These are phyloP conservation scores for Claviceps pazoutovae DNA, from an alignment of 2,329 filamentous ascomycete species.

Conservation along the genomic window DNA sequence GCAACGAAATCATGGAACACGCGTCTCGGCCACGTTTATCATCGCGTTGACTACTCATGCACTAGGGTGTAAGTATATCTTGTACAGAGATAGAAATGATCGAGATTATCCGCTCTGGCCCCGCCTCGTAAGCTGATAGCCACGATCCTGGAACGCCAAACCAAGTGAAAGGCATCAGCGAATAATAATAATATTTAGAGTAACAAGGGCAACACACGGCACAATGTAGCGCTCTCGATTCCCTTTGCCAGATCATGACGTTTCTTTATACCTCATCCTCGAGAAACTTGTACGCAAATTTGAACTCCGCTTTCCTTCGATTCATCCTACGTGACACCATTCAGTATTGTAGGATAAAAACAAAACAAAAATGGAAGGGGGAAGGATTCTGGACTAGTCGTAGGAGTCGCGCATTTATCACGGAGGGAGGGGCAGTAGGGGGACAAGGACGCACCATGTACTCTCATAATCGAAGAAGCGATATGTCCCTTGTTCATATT, in stretches of 20 bases:
- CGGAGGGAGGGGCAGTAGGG: background rate
- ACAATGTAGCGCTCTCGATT: background rate
- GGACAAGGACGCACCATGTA: constrained; percentile 63
- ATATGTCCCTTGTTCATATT: constrained; percentile 97
- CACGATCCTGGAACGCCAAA: background rate
- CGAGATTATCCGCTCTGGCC: background rate
- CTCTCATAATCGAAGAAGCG: constrained; percentile 99
- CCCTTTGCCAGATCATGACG: background rate
- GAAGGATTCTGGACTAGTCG: background rate
- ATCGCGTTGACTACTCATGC: background rate
- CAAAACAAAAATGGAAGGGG: background rate
- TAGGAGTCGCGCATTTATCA: background rate
- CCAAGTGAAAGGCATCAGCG: background rate
- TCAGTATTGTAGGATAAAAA: constrained; percentile 8
- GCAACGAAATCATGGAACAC: background rate
- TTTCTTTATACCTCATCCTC: constrained; percentile 64
- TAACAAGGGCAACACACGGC: constrained; percentile 1
- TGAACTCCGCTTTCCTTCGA: constrained; percentile 91
- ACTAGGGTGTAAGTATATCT: background rate
- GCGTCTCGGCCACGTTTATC: background rate
- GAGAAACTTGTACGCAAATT: constrained; percentile 94
- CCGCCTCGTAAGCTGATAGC: background rate
- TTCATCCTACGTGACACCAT: constrained; percentile 66
- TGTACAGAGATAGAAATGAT: background rate
- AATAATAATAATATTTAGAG: background rate